Percentiles rank a stretch among this genome's conserved stretches.
Conservation (phyloP, 1,284 basidiomycete species). For the Leccinum pallidistipes region DNA sequence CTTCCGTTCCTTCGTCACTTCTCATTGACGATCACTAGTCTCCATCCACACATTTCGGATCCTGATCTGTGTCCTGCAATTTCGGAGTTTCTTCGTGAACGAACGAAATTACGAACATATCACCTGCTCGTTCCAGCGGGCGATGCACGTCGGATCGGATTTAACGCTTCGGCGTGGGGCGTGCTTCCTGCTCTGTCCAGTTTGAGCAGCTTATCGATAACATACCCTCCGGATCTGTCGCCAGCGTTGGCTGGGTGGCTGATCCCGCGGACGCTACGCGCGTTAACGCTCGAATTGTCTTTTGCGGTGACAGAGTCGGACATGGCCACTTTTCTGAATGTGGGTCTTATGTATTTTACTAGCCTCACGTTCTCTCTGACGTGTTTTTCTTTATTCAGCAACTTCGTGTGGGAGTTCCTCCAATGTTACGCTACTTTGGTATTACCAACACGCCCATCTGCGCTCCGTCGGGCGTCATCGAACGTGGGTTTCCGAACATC, state of each 20-base stretch:
- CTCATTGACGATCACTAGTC: constrained; percentile 47
- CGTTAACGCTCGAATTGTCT: constrained; percentile 51
- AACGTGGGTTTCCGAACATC: constrained; percentile 60
- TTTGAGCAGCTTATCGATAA: constrained; percentile 54
- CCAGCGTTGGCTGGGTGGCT: constrained; percentile 67
- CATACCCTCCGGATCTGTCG: constrained; percentile 62
- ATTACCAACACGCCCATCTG: constrained; percentile 50
- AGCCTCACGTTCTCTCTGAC: not conserved
- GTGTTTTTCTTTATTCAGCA: constrained; percentile 42
- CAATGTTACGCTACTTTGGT: constrained; percentile 52
- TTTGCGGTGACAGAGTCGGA: constrained; percentile 39
- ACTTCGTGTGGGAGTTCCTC: constrained; percentile 58
- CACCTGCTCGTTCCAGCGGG: constrained; percentile 52
- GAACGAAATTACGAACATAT: constrained; percentile 52
- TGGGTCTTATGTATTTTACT: constrained; percentile 28
- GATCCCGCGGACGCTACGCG: constrained; percentile 55
- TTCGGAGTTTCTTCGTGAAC: constrained; percentile 62
- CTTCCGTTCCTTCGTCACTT: constrained; percentile 67
- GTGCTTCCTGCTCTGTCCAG: constrained; percentile 58
- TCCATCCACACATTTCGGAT: constrained; percentile 51
- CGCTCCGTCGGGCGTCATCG: constrained; percentile 46
- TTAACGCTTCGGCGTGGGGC: constrained; percentile 68
- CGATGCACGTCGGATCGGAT: constrained; percentile 54
- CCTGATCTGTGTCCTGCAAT: constrained; percentile 66
- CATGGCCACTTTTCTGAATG: constrained; percentile 31